Evolutionary conservation across 345 rosid species (phyloP).

Genomic region (Passiflora organensis): DNA sequence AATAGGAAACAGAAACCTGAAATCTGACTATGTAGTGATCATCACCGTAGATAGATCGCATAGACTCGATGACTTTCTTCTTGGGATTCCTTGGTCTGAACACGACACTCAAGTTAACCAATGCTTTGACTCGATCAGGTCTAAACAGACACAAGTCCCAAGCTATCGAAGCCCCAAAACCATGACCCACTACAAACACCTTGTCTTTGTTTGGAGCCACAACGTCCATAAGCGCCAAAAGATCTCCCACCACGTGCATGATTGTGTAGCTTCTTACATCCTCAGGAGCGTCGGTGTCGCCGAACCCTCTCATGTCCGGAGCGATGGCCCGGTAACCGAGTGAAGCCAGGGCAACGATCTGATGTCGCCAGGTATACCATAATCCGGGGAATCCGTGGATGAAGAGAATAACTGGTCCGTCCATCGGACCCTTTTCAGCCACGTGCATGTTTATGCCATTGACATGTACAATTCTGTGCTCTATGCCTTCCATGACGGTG

Average conservation of each 20-base stretch:
- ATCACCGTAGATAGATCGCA: not conserved
- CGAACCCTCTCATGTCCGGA: constrained; percentile 13
- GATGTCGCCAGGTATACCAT: constrained; percentile 16
- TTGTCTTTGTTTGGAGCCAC: constrained; percentile 31
- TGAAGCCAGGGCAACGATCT: constrained; percentile 1
- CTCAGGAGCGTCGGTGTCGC: constrained; percentile 3
- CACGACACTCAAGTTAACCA: constrained; percentile 46
- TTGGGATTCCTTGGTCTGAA: constrained; percentile 20
- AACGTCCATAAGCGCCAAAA: constrained; percentile 38
- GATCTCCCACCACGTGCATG: constrained; percentile 12
- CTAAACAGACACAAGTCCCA: constrained; percentile 51
- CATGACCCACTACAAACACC: constrained; percentile 58
- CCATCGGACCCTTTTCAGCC: not conserved
- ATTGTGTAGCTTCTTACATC: not conserved
- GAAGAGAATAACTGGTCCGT: constrained; percentile 10
- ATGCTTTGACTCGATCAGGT: constrained; percentile 54
- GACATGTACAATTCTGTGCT: not conserved
- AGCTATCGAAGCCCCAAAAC: constrained; percentile 54
- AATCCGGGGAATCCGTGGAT: constrained; percentile 11
- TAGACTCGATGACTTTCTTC: not conserved
- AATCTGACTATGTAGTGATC: not conserved
- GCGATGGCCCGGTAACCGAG: constrained; percentile 12
- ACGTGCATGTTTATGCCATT: constrained; percentile 5
- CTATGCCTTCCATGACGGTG: not conserved
- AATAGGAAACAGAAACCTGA: not conserved